Percentiles rank a stretch among this genome's conserved stretches.
Conservation (phyloP, 2,329 filamentous ascomycete genomes). For the Emmonsia crescens region DNA sequence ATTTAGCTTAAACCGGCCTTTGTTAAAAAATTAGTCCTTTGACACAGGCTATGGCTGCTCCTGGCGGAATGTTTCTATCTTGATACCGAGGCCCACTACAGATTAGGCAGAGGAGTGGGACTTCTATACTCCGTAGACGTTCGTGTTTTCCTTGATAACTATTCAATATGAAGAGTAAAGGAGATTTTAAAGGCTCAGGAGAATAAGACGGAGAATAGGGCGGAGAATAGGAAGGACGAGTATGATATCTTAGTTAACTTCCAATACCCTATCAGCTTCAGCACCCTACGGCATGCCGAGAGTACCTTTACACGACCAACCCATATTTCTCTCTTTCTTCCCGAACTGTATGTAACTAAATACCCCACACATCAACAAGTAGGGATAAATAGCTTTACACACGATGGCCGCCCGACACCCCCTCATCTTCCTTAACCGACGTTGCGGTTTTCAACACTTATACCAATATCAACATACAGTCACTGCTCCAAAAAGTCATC, state of each 20-base stretch:
- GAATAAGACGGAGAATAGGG: too few relatives aligned
- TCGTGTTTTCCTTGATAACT: too few relatives aligned
- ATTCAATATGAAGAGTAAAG: neutral
- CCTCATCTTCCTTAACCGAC: neutral
- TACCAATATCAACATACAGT: neutral
- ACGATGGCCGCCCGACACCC: neutral
- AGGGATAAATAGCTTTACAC: neutral
- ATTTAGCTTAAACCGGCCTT: neutral
- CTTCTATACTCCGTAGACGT: too few relatives aligned
- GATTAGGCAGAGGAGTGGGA: too few relatives aligned
- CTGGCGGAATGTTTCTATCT: too few relatives aligned
- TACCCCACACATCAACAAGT: neutral
- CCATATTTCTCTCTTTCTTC: neutral
- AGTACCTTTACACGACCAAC: neutral
- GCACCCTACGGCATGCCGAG: neutral
- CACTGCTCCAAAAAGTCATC: neutral
- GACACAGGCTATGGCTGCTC: too few relatives aligned
- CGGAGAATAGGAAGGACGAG: neutral
- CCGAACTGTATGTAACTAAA: neutral
- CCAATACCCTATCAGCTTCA: neutral
- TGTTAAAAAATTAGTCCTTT: neutral
- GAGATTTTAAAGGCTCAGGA: neutral
- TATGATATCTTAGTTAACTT: neutral
- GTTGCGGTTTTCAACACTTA: neutral
- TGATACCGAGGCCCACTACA: too few relatives aligned